Conservation (phyloP, 371 early-diverging fungal genomes). For the Basidiobolus heterosporus region DNA sequence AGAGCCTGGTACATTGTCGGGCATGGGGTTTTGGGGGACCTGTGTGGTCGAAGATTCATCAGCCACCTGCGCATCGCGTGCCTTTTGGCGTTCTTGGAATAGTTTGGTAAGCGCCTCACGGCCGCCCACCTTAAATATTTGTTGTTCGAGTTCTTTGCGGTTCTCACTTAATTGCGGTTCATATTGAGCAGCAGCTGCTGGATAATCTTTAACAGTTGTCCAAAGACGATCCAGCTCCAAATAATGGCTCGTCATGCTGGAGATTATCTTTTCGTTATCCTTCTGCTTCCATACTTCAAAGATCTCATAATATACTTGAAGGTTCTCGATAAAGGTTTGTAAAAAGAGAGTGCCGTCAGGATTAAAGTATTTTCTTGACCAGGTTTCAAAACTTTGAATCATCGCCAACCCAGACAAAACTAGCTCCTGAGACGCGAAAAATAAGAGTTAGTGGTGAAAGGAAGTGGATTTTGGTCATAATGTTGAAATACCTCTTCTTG, state of each 20-base stretch:
- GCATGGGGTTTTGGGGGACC: not conserved
- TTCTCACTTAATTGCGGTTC: conserved; percentile 25
- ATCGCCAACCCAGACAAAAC: conserved; percentile 22
- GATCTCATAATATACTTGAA: conserved; percentile 31
- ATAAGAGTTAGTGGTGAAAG: not conserved
- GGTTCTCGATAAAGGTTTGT: conserved; percentile 21
- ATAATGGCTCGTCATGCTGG: conserved; percentile 44
- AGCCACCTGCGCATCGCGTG: conserved; percentile 11
- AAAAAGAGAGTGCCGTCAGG: conserved; percentile 3
- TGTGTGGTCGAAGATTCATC: conserved; percentile 4
- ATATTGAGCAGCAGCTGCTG: conserved; percentile 34
- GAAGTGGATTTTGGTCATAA: conserved; percentile 2
- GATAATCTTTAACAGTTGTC: conserved; percentile 35
- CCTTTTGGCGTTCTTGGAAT: conserved; percentile 5
- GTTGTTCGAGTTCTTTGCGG: conserved; percentile 21
- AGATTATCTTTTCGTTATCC: conserved; percentile 38
- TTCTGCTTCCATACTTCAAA: conserved; percentile 56
- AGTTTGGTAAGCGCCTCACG: conserved; percentile 19
- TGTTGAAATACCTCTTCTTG: no score
- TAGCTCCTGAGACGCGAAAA: conserved; percentile 14
- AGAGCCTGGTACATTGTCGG: not conserved
- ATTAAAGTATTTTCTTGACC: conserved; percentile 17
- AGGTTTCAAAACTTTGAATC: conserved; percentile 31
- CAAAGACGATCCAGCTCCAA: conserved; percentile 48
- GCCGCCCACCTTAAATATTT: conserved; percentile 20